Percentiles rank a stretch among this genome's conserved stretches.
phyloP scores from a whole-genome alignment of 352 stramenopile genomes.

The Stramenopiles sp. region DNA sequence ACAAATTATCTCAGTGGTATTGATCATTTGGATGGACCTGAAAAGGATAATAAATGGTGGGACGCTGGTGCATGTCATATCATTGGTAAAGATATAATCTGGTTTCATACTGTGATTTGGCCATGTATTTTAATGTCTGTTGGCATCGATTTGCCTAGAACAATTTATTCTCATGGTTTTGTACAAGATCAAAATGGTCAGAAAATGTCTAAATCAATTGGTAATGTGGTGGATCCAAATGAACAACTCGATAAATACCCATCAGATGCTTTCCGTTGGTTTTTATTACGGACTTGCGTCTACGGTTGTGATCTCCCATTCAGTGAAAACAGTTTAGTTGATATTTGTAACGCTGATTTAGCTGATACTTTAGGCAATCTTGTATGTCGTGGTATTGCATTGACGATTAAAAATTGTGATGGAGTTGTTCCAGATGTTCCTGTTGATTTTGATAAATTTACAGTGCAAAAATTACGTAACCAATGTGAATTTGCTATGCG shows the following conservation, averaged over 20 bases:
- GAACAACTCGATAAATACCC: conserved; percentile 47
- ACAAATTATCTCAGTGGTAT: conserved; percentile 82
- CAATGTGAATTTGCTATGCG: not conserved
- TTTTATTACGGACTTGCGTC: conserved; percentile 34
- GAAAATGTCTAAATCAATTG: conserved; percentile 96
- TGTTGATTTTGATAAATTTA: conserved; percentile 10
- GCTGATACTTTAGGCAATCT: conserved; percentile 54
- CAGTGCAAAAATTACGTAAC: not conserved
- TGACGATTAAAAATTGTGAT: not conserved
- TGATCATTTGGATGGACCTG: conserved; percentile 9
- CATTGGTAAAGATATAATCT: conserved; percentile 91
- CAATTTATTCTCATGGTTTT: conserved; percentile 84
- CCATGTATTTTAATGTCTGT: conserved; percentile 74
- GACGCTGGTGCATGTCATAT: conserved; percentile 24
- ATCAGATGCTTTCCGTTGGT: conserved; percentile 48
- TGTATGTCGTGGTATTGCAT: conserved; percentile 12
- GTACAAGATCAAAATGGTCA: conserved; percentile 87
- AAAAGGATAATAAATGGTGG: not conserved
- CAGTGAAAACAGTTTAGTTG: conserved; percentile 38
- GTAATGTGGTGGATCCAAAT: conserved; percentile 85
- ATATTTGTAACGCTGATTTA: conserved; percentile 43
- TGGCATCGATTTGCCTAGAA: conserved; percentile 52
- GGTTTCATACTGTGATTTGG: conserved; percentile 96
- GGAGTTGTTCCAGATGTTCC: conserved; percentile 2
- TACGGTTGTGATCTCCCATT: conserved; percentile 47